Evolutionary conservation across 1,284 basidiomycete genomes (phyloP), one percentile per base, ranked within the genome.

Genomic region (Ceratobasidium sp.): DNA sequence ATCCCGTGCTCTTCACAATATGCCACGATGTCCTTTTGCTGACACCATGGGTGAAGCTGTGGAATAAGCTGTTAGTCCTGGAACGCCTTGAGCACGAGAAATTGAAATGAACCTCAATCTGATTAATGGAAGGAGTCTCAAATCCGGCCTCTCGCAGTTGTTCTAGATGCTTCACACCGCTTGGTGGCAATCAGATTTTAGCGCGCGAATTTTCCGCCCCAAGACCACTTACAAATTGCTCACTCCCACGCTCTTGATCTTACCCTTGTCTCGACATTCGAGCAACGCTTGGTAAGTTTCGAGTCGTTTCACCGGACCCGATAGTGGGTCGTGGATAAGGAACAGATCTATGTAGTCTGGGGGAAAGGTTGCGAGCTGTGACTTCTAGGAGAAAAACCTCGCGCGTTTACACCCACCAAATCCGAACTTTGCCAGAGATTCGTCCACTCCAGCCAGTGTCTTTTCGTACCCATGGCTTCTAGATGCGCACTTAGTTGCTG

Each of bases 11-110:
- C 79, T 28, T 81, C 77, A 81, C 94, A 95, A 79, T 92, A 95
- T 21, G 85, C 83, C 30, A 93, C 92, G 72, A 95, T 92, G 9
- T 88, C 85, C 53, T 83, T 83, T 74, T 94, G 92, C 77, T 95
- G 92, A 80, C 92, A 94, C 76, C 91, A 88, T 0, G 94, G 93
- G 77, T 95, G 92, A 7, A 94, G 83, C 87, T 92, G 71, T 9
- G 73, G 71, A 63, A 69, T 59, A 3, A 23, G 12, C 25, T 3
- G 4, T 51, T 72, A 48, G 72, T 23, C n/a, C 21, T 8, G 16
- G 11, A 5, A 38, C 16, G 1, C 16, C 14, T 23, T 33, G 8
- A n/a, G 58, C n/a, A 58, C 23, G 21, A 49, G 23, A 38, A 6
- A 16, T 23, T 25, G n/a, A 12, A 42, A 72, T 78, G 42, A 76